Evolutionary conservation across 139 green algal genomes (phyloP), one percentile per base, ranked within the genome.

Genomic region (Klebsormidium nitens): DNA sequence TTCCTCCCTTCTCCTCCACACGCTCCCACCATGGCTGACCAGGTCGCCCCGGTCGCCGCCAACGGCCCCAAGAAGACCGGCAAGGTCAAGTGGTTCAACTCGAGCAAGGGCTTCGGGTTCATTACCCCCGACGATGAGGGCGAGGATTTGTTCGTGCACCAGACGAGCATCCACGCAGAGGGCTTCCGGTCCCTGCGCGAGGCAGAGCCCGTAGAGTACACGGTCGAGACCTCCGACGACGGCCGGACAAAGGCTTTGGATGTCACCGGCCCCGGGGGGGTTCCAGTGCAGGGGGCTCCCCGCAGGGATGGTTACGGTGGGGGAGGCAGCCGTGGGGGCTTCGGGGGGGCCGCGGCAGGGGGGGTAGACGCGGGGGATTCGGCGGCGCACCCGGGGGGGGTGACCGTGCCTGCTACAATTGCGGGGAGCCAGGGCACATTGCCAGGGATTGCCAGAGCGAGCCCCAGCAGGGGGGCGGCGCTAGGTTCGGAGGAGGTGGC

Each of bases 81-180:
- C 1, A 72, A 66, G 5, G 84, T 90, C 8, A 96, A 97, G 71
- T 97, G 92, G 92, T 97, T 97, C 84, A 96, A 97, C 69, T 78
- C 80, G 59, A 88, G 79, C 39, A 97, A 95, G 65, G 89, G 90
- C 56, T 95, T 91, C 61, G 90, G 90, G 14, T 95, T 97, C 71
- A 93, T 97, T 55, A 95, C 85, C 31, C 86, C 90, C 6, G 85
- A 91, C 28, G 89, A 84, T 5, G 88, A 79, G 0, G 84, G 85
- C 1, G 87, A 95, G 56, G 91, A 97, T 57, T 81, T 97, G 29
- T 97, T 97, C 48, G 92, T 97, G 5, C 92, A 97, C 70, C 92
- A 97, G 87, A 95, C 82, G 42, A 95, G 88, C 72, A 96, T 97
- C 69, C 76, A 92, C 36, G 83, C 85, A 0, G 88, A 95, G 48